Percentiles rank a stretch among this genome's conserved stretches.
Conservation (phyloP, 1,139 yeast genomes). For the Geotrichum restrictum region DNA sequence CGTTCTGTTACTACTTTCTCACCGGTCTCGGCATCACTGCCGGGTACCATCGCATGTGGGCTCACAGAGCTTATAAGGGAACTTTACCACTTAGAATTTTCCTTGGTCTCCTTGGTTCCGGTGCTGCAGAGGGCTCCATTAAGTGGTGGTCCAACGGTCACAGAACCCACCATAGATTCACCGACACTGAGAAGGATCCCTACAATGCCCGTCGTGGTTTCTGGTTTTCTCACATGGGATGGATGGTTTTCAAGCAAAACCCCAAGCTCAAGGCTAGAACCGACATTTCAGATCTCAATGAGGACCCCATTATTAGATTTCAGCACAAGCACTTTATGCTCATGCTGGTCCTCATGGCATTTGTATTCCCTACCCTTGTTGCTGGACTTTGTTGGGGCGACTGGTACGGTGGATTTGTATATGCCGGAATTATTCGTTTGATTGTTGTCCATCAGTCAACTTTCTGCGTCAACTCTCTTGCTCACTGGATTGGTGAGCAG, state of each 20-base stretch:
- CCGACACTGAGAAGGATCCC: conserved; percentile 95
- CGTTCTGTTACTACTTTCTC: conserved; percentile 58
- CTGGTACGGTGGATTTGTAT: conserved; percentile 86
- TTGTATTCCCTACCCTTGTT: conserved; percentile 66
- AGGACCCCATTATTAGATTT: conserved; percentile 84
- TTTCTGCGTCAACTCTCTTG: conserved; percentile 95
- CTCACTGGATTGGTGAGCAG: conserved; percentile 97
- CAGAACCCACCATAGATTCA: conserved; percentile 95
- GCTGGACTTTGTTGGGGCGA: conserved; percentile 86
- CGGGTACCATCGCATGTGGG: conserved; percentile 84
- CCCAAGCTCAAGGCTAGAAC: conserved; percentile 95
- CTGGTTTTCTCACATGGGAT: conserved; percentile 94
- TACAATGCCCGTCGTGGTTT: conserved; percentile 95
- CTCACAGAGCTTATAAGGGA: conserved; percentile 86
- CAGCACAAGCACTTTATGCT: conserved; percentile 88
- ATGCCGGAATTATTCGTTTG: conserved; percentile 82
- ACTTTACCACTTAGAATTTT: conserved; percentile 63
- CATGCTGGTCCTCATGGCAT: conserved; percentile 63
- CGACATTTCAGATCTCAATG: conserved; percentile 85
- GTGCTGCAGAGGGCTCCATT: conserved; percentile 93
- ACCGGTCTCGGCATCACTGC: conserved; percentile 93
- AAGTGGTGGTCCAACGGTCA: conserved; percentile 99
- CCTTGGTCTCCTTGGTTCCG: conserved; percentile 85
- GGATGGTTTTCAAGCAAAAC: conserved; percentile 93
- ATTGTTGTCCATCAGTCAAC: conserved; percentile 93